Base-by-base conservation (phyloP, 352 stramenopile species). In the Phytopythium cucurbitacearum region DNA sequence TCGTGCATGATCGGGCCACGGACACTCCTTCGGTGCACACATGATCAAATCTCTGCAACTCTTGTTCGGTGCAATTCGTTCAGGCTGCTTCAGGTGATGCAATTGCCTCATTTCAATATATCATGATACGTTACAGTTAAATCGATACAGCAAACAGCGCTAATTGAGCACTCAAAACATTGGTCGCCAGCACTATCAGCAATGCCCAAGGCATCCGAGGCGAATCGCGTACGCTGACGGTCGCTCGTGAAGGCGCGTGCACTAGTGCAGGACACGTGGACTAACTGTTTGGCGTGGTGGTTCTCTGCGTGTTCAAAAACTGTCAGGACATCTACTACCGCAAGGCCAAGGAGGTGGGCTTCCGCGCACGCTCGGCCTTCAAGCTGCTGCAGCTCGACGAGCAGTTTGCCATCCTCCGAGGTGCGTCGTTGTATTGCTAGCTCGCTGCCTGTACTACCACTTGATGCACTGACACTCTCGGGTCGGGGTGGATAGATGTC, bases 321-420 rank as follows among this genome's bases (percentile, higher is more conserved):
- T 32, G 32, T 33, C 45, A 92, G 83, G 83, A 94, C 48, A 91
- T 94, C 51, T 94, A 91, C 66, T 98, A 98, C 69, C 78, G 93
- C 57, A 77, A 80, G 40, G 95, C 93, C 36, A 98, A 98, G 67
- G 96, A 99, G 66, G 85, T 96, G 5, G 97, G 96, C 9, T 99
- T 98, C 69, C 79, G 97, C 52, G 97, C 97, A 11, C 85, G 97
- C 49, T 98, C 92, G 34, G 97, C 97, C 3, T 99, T 99, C 80
- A 99, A 99, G 63, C 73, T 99, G 37, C 73, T 99, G 41, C 97
- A 99, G 66, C 69, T 99, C 12, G 97, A 99, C 71, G 96, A 98
- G 53, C 91, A 99, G 66, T 99, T 98, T 69, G 74, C 95, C 54
- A 80, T 99, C 28, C 94, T 99, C 65, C 71, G 83, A 12, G 59